Base-by-base conservation (phyloP, 148 eudicot genomes). In the Chenopodium suecicum region DNA sequence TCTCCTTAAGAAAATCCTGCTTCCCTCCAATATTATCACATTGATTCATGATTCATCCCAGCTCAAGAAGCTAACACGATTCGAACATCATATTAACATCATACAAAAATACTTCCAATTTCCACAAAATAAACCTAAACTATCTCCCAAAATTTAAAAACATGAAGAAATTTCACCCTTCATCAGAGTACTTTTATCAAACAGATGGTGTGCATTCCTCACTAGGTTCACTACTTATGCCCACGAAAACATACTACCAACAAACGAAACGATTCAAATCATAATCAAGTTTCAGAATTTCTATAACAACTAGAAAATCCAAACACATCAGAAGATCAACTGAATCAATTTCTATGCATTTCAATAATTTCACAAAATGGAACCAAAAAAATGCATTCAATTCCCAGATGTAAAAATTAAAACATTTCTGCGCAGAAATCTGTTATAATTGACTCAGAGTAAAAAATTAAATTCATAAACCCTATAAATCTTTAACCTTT, bases 161-260 rank as follows among this genome's bases (percentile, higher is more conserved):
- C 19, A 73, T 19, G 31, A n/a, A 47, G 7, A 73, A 73, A 12
- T 13, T 31, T 11, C 52, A 73, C 4, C 20, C 31, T 73, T 73
- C 76, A 4, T 47, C 0, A 12, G 69, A 29, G 79, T 48, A 81
- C 74, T 81, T 74, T 65, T 34, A 81, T 20, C 83, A 66, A 81
- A 81, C 83, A 81, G n/a, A 41, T 65, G 65, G 83, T 52, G 67
- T 65, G 79, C 74, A 56, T 56, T 19, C 17, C 22, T 31, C 62
- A 12, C 62, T 41, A 41, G 44, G 5, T 13, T 14, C 3, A 56
- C 19, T 56, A 17, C 20, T 56, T 0, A 56, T 56, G 17, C 4
- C 17, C 60, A 5, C 7, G 2, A 2, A 17, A 56, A 17, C 62
- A 56, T 14, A 56, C 22, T 0, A 56, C 17, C 62, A 56, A 14